A percentile compares a stretch with the other conserved stretches of the same genome.
Conservation (phyloP, 345 rosid genomes). For the Sapria himalayana region DNA sequence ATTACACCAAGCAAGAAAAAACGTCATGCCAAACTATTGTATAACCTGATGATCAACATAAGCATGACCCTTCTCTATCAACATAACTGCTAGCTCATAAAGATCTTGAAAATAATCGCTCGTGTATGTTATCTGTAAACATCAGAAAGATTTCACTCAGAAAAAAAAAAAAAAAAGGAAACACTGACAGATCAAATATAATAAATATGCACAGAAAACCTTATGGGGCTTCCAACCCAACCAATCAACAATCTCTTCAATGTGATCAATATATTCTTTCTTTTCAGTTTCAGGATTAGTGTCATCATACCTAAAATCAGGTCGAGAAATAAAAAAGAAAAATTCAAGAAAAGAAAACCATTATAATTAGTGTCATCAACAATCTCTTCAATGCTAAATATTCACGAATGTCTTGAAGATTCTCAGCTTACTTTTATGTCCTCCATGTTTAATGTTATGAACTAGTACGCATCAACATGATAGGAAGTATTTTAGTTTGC, state of each 20-base stretch:
- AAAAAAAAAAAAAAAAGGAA: constrained; percentile 6
- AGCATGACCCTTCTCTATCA: constrained; percentile 76
- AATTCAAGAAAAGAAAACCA: no score
- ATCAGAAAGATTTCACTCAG: constrained; percentile 7
- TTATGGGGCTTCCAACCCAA: constrained; percentile 98
- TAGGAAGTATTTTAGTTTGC: no score
- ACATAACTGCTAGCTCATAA: constrained; percentile 81
- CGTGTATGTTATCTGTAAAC: constrained; percentile 70
- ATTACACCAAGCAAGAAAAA: no score
- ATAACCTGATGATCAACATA: constrained; percentile 95
- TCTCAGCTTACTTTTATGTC: no score
- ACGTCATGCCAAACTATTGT: no score
- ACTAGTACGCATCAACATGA: no score
- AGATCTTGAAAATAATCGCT: constrained; percentile 95
- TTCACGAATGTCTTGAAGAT: no score
- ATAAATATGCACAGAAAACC: constrained; percentile 16
- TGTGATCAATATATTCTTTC: constrained; percentile 89
- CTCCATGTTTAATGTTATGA: no score
- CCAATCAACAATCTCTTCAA: constrained; percentile 85
- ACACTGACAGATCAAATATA: neutral
- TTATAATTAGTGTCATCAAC: no score
- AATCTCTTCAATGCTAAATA: no score
- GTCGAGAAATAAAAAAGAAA: no score
- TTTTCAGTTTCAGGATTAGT: constrained; percentile 98
- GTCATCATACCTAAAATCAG: constrained; percentile 64